phyloP scores from a whole-genome alignment of 2,329 filamentous ascomycete species.

The Penicillium sclerotigenum region DNA sequence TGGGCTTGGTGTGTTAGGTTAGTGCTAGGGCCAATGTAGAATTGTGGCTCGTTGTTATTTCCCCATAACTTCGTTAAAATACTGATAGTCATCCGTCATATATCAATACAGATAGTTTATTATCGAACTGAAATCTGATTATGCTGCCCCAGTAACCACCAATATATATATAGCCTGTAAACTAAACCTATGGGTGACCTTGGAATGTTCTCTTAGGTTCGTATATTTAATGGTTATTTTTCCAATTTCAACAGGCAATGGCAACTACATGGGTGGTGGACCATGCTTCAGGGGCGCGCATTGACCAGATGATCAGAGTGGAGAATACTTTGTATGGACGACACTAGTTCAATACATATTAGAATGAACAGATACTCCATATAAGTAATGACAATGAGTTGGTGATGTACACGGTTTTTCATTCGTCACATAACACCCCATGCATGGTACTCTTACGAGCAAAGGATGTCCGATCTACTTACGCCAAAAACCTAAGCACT shows the following conservation, averaged over 20 bases:
- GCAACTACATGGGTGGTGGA: not conserved
- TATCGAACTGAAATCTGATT: not conserved
- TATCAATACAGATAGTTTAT: not conserved
- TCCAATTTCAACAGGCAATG: not conserved
- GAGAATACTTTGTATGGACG: not conserved
- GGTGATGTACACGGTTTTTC: not conserved
- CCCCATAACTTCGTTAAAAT: not conserved
- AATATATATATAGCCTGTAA: not conserved
- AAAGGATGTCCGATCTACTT: not conserved
- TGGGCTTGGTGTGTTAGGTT: not conserved
- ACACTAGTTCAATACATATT: too few relatives aligned
- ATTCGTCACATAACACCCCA: not conserved
- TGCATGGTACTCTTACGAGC: not conserved
- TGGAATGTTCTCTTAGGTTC: not conserved
- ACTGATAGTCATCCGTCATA: too few relatives aligned
- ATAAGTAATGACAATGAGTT: not conserved
- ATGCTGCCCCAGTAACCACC: not conserved
- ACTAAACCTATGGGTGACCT: too few relatives aligned
- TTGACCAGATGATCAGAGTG: not conserved
- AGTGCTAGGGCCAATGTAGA: not conserved
- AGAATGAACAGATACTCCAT: not conserved
- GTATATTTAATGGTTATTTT: not conserved
- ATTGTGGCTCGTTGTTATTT: not conserved
- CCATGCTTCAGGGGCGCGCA: not conserved
- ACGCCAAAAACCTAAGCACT: not conserved